Conservation (phyloP, 768 basidiomycete species). For the Plicaturopsis crispa region DNA sequence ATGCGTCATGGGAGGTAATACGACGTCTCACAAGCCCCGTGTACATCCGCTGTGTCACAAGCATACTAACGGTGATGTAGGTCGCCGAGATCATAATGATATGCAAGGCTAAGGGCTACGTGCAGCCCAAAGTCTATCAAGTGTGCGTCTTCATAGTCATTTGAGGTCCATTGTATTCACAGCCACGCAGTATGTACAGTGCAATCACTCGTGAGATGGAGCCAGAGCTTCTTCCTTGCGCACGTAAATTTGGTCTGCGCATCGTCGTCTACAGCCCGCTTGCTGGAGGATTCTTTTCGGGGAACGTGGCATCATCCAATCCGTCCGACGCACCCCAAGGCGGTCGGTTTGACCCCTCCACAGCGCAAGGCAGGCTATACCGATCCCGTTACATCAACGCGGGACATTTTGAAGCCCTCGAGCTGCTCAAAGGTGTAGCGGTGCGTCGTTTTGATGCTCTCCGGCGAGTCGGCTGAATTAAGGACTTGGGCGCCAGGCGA, state of each 20-base stretch:
- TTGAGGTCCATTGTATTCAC: neutral
- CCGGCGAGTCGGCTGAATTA: neutral
- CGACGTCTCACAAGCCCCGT: too few species aligned
- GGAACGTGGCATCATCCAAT: slow-evolving; percentile 33
- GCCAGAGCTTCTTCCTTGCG: slow-evolving; percentile 45
- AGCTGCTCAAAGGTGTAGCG: slow-evolving; percentile 29
- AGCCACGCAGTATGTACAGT: slow-evolving; percentile 27
- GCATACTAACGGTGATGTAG: too few species aligned
- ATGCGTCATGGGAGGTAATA: slow-evolving; percentile 44
- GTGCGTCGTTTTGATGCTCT: slow-evolving; percentile 19
- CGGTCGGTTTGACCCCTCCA: slow-evolving; percentile 32
- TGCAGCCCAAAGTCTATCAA: slow-evolving; percentile 49
- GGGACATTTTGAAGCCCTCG: slow-evolving; percentile 35
- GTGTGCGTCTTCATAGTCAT: slow-evolving; percentile 36
- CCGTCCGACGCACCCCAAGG: slow-evolving; percentile 21
- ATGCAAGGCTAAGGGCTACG: slow-evolving; percentile 44
- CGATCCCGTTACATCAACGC: slow-evolving; percentile 35
- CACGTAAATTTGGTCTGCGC: slow-evolving; percentile 48
- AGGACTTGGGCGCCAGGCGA: slow-evolving; percentile 21
- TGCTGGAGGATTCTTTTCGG: slow-evolving; percentile 53
- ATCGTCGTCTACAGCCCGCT: slow-evolving; percentile 53
- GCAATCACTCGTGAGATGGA: slow-evolving; percentile 41
- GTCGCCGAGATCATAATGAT: slow-evolving; percentile 55
- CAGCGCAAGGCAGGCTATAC: slow-evolving; percentile 31
- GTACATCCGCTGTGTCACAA: too few species aligned